These are phyloP conservation scores for Ocimum tenuiflorum DNA, from an alignment of 257 asterid genomes.

Conservation along the genomic window DNA sequence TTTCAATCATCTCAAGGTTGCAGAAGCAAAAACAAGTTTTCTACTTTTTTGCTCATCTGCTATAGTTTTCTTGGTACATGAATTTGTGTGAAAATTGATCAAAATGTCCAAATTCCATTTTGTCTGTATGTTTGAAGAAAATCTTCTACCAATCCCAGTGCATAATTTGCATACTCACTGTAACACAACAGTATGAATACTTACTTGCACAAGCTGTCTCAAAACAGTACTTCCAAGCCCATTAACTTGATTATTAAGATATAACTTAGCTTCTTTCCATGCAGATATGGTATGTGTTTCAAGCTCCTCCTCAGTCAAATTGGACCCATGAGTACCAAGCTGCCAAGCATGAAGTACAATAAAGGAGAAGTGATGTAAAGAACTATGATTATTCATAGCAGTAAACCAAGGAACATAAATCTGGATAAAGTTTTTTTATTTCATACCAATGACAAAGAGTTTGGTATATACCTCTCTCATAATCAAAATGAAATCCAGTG, in stretches of 20 bases:
- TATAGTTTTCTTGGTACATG: neutral
- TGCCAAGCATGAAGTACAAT: conserved; percentile 29
- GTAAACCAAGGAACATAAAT: neutral
- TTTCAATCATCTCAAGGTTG: conserved; percentile 7
- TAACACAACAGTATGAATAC: conserved; percentile 20
- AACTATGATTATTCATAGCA: neutral
- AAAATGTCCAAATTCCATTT: neutral
- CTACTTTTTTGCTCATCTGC: neutral
- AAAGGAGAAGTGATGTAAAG: neutral
- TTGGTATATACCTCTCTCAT: conserved; percentile 65
- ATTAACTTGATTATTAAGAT: conserved; percentile 43
- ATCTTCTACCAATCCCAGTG: neutral
- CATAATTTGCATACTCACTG: conserved; percentile 1
- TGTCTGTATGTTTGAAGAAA: neutral
- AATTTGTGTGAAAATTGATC: neutral
- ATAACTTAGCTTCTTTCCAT: conserved; percentile 72
- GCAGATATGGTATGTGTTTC: conserved; percentile 83
- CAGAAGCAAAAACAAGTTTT: neutral
- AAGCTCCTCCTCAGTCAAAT: conserved; percentile 82
- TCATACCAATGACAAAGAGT: conserved; percentile 5
- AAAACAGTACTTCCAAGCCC: conserved; percentile 40
- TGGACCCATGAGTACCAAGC: conserved; percentile 78
- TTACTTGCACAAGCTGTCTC: conserved; percentile 71
- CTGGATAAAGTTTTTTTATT: neutral
- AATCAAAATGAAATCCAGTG: conserved; percentile 80